A percentile compares a stretch with the other conserved stretches of the same genome.
phyloP scores from a whole-genome alignment of 1,139 yeast genomes.

The Saccharomyces hybrid region DNA sequence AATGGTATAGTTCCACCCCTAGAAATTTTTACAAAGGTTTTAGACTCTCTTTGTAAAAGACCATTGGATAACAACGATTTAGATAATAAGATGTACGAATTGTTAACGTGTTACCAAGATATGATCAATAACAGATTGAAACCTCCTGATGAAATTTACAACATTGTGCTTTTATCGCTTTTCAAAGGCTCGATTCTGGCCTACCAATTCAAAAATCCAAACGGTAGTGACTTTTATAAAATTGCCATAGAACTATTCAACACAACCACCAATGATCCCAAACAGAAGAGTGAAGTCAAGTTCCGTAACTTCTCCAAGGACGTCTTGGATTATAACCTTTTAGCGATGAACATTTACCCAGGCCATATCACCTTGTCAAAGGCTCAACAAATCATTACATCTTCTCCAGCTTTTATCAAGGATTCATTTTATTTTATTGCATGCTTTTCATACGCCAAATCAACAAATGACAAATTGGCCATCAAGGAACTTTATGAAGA shows the following conservation, averaged over 20 bases:
- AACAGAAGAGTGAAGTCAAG: conserved; percentile 20
- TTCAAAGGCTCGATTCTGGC: conserved; percentile 46
- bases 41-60: conserved; percentile 33
- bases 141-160: conserved; percentile 50
- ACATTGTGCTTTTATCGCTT: conserved; percentile 44
- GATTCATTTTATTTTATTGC: conserved; percentile 32
- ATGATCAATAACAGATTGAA: conserved; percentile 44
- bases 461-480: conserved; percentile 28
- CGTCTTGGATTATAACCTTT: conserved; percentile 29
- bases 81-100: conserved; percentile 47
- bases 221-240: conserved; percentile 53
- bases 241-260: conserved; percentile 56
- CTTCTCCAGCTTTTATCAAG: conserved; percentile 23
- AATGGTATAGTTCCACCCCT: conserved; percentile 33
- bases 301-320: conserved; percentile 29
- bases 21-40: conserved; percentile 30
- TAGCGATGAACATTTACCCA: conserved; percentile 35
- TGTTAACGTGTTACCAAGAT: conserved; percentile 63
- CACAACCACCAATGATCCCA: conserved; percentile 26
- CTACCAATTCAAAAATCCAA: conserved; percentile 24
- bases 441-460: conserved; percentile 31
- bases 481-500: conserved; percentile 32
- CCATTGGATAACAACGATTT: conserved; percentile 36
- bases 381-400: conserved; percentile 20
- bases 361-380: conserved; percentile 26